Evolutionary conservation across 2,329 filamentous ascomycete genomes (phyloP).

Genomic region (Blastomyces parvus): DNA sequence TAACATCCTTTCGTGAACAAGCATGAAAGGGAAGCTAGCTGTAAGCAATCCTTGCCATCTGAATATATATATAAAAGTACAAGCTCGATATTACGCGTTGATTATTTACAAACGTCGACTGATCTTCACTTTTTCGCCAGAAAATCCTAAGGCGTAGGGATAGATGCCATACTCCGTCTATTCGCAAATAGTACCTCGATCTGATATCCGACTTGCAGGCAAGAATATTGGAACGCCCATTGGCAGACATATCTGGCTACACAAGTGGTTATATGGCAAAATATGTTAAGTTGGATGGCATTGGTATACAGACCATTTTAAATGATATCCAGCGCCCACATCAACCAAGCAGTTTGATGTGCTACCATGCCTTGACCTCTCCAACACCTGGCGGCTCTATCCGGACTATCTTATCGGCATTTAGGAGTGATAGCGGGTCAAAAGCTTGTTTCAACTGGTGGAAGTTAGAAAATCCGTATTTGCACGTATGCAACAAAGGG

Average conservation of each 20-base stretch:
- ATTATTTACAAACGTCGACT: not conserved
- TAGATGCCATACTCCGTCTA: not conserved
- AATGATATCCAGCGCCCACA: not conserved
- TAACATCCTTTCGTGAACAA: not conserved
- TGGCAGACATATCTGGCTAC: not conserved
- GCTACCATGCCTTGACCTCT: slow-evolving; percentile 42
- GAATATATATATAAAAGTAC: not conserved
- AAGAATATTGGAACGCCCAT: not conserved
- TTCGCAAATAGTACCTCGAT: not conserved
- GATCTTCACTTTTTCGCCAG: not conserved
- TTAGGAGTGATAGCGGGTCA: slow-evolving; percentile 56
- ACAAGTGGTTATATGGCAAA: not conserved
- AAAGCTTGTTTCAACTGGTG: slow-evolving; percentile 52
- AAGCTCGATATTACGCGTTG: not conserved
- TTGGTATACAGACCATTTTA: not conserved
- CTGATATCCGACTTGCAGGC: not conserved
- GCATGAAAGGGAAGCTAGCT: not conserved
- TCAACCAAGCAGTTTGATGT: not conserved
- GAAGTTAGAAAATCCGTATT: slow-evolving; percentile 1
- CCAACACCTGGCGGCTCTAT: slow-evolving; percentile 41
- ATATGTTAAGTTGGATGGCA: not conserved
- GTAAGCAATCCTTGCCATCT: not conserved
- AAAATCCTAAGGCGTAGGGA: not conserved
- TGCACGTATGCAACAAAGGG: not conserved
- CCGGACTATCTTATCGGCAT: slow-evolving; percentile 58